Base-by-base conservation (phyloP, 441 rosid species). In the Syzygium malaccense region DNA sequence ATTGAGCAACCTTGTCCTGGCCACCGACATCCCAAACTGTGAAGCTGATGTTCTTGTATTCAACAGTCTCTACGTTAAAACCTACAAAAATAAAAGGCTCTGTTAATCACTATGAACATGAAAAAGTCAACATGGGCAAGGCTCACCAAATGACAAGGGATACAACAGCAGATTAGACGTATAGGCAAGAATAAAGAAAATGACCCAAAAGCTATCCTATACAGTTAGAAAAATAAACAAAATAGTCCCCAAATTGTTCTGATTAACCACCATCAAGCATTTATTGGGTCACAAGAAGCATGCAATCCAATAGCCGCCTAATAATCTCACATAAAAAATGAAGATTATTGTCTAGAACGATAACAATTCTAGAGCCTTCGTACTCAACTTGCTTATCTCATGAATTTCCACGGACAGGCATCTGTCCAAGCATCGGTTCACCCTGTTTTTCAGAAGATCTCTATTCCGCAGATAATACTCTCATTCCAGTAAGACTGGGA, bases 1-100 rank as follows among this genome's bases (percentile, higher is more conserved):
- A 71, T 71, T 5, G 51, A 37, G 83, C 83, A 86, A 93, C 93
- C 93, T 93, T 93, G 91, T 93, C 94, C 37, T 93, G 94, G 88
- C 93, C 94, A 49, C 94, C 94, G 4, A 93, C 93, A 90, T 91
- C 94, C 94, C 94, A 93, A 68, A 93, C 92, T 48, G 92, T 91
- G 88, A 92, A 91, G 91, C 94, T 92, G 86, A 91, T 92, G 87
- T 91, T 93, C 92, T 91, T 93, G 87, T 93, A 91, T 89, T 93
- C 93, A 53, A 91, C 92, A 23, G 94, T 92, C 66, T 92, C 94
- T 49, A 92, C 93, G 37, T 91, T 92, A 90, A 91, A 92, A 79
- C 93, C 94, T 92, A 91, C 87, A 88, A 64, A 85, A 33, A 41
- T 14, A 64, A 14, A 71, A 37, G 51, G 83, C 15, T 71, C n/a